Base-by-base conservation (phyloP, 441 rosid genomes). In the Rhodomyrtus psidioides region DNA sequence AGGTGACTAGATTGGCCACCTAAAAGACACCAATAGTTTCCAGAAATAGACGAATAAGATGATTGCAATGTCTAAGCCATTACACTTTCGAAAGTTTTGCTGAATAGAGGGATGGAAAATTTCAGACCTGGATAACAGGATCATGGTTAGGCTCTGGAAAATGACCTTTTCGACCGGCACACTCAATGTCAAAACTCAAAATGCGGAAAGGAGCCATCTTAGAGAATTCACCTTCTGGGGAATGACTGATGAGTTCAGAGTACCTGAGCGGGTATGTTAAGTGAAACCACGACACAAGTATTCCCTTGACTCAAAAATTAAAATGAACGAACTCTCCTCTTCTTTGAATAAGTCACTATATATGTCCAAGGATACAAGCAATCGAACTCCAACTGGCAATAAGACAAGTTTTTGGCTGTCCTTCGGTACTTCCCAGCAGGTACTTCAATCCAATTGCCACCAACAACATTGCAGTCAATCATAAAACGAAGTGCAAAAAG, bases 161-260 rank as follows among this genome's bases (percentile, higher is more conserved):
- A 89, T 97, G 99, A 84, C 99, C 99, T 92, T 96, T 97, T 84
- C 97, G 99, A 74, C 99, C 99, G 62, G 99, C 99, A 90, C 99
- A 97, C 93, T 97, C 99, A 75, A 97, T 97, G 87, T 97, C 99
- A 91, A 97, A 97, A 94, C 99, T 97, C 88, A 97, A 91, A 83
- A 97, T 91, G 83, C 99, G 98, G 89, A 97, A 96, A 46, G 99
- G 99, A 89, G 99, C 99, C 99, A 97, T 96, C 91, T 96, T 97
- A 58, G 98, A 96, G 91, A 92, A 96, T 83, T 94, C 98, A 28
- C 99, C 99, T 92, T 97, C 99, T 12, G 97, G 93, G 30, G 91
- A 90, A 92, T 93, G 97, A 93, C 99, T 96, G 86, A 96, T 91
- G 93, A 97, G 91, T 42, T 92, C 97, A 87, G 97, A 93, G 89